phyloP scores from a whole-genome alignment of 1,284 basidiomycete species.

The Ustilago crameri region DNA sequence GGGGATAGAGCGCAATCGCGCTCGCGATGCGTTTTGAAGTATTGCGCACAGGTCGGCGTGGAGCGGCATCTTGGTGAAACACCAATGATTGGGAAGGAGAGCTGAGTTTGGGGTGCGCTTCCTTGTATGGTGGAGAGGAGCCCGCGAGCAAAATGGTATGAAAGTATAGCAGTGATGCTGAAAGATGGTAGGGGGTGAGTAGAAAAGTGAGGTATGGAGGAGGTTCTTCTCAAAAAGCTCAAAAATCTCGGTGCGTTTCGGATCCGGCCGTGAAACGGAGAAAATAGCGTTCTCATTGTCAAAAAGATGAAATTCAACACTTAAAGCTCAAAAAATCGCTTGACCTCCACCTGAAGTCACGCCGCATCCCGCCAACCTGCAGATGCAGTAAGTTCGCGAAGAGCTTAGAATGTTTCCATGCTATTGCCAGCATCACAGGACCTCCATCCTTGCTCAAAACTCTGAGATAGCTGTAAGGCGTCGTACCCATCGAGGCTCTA shows the following conservation, averaged over 20 bases:
- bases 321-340: neutral
- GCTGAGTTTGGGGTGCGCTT: neutral
- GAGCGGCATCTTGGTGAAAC: constrained; percentile 68
- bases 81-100: neutral
- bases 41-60: constrained; percentile 81
- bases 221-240: constrained; percentile 23
- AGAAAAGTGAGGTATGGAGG: neutral
- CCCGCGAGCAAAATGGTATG: too few species aligned
- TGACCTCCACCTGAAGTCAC: constrained; percentile 3
- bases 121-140: too few species aligned
- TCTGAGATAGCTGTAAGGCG: too few species aligned
- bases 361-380: too few species aligned
- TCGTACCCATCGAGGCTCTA: too few species aligned
- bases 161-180: too few species aligned
- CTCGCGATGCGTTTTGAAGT: constrained; percentile 86
- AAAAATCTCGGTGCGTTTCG: constrained; percentile 30
- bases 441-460: too few species aligned
- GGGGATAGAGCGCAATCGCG: constrained; percentile 78
- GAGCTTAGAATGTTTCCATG: too few species aligned
- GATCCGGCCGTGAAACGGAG: constrained; percentile 11
- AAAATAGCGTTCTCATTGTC: neutral
- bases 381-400: neutral
- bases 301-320: too few species aligned
- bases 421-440: too few species aligned
- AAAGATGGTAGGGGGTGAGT: neutral